Conservation (phyloP, 257 asterid species). For the Schizonepeta tenuifolia region DNA sequence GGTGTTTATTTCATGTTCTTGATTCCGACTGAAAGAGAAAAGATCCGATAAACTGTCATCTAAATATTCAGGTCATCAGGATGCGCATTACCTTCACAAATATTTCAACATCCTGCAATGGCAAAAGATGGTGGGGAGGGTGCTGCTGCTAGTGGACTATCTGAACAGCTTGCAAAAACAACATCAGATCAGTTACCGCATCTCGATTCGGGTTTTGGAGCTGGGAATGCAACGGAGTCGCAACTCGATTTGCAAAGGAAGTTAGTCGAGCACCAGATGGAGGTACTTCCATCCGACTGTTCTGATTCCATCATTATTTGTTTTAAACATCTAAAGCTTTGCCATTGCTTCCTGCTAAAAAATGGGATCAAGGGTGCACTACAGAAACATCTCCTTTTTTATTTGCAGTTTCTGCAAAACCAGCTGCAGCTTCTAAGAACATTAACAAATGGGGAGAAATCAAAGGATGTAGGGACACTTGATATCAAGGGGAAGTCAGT, state of each 20-base stretch:
- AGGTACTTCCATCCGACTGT: slow-evolving; percentile 53
- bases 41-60: slow-evolving; percentile 12
- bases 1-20: background rate
- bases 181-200: slow-evolving; percentile 41
- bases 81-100: slow-evolving; percentile 50
- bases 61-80: slow-evolving; percentile 43
- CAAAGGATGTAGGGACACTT: slow-evolving; percentile 38
- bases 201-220: slow-evolving; percentile 36
- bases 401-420: slow-evolving; percentile 58
- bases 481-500: slow-evolving; percentile 61
- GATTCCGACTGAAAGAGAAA: slow-evolving; percentile 12
- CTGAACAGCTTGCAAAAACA: slow-evolving; percentile 43
- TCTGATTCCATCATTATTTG: no score
- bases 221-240: slow-evolving; percentile 42
- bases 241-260: slow-evolving; percentile 59
- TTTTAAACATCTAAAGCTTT: no score
- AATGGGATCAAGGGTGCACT: background rate
- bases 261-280: slow-evolving; percentile 68
- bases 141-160: slow-evolving; percentile 36
- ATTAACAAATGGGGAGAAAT: slow-evolving; percentile 40
- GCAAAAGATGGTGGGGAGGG: slow-evolving; percentile 37
- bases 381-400: slow-evolving; percentile 12
- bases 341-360: background rate
- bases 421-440: slow-evolving; percentile 60
- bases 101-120: slow-evolving; percentile 31